Evolutionary conservation across 2,329 filamentous ascomycete species (phyloP), one percentile per base, ranked within the genome.

Genomic region (Nannizziopsis barbatae): DNA sequence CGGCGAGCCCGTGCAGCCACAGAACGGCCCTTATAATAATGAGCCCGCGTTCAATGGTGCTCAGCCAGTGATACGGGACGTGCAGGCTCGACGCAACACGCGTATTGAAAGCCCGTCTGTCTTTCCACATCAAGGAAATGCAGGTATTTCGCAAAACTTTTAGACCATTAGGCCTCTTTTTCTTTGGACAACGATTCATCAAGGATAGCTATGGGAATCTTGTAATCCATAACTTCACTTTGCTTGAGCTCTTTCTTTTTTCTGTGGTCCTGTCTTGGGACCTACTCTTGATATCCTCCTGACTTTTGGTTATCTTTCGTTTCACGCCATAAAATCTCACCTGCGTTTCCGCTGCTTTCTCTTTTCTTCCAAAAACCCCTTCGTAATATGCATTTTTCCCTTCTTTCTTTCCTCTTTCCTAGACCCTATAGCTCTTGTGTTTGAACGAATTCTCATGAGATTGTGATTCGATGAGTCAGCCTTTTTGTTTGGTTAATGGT

Each of bases 131-230:
- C 88, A 94, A 71, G 80, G 79, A 31, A 94, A 86, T 59, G 86
- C 86, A 35, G 92, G 92, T 51, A 95, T 98, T 60, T 86, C 92
- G 30, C 92, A 96, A 69, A 98, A 98, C 67, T 98, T 98, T 60
- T 96, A 78, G 53, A 30, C 14, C 17, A 33, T n/a, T 35, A n/a
- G 10, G 15, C 33, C 15, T 4, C 11, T 36, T 15, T 15, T 15
- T 36, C 33, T 36, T 36, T 4, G 33, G 3, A 7, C 22, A 7
- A 27, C 22, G 22, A 27, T 27, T 27, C 22, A 4, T 3, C 22
- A 7, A 27, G 22, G 7, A 7, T 7, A 3, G 22, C 22, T 3
- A 27, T 27, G 22, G 4, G 22, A 3, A 27, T 27, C 7, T 7
- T 27, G 7, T 27, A 3, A 27, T 7, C 22, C 22, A 4, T 27